Evolutionary conservation across 352 stramenopile genomes (phyloP).

Genomic region (Globisporangium viniferum): DNA sequence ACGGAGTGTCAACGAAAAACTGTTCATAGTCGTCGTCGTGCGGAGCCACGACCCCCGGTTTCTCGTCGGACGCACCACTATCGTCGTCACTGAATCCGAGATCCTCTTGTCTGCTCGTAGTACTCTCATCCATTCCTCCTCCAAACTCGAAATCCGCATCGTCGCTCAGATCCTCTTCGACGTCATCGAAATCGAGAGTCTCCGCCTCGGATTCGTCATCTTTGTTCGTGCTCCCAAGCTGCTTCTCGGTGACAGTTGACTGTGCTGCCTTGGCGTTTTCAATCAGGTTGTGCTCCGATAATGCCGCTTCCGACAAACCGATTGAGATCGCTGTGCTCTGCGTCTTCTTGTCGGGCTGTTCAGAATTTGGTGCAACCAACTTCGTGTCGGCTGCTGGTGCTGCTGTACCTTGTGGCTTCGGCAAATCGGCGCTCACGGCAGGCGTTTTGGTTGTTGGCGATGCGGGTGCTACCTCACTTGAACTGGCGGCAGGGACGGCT

Average conservation of each 20-base stretch:
- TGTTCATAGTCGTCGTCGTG: slow-evolving; percentile 18
- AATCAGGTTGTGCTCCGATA: slow-evolving; percentile 1
- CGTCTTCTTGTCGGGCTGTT: background rate
- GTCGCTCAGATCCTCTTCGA: slow-evolving; percentile 6
- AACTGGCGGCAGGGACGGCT: background rate
- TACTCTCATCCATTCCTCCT: background rate
- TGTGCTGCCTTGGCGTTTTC: background rate
- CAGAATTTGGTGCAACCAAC: background rate
- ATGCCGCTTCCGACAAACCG: slow-evolving; percentile 1
- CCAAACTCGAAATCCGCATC: slow-evolving; percentile 8
- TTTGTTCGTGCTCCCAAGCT: background rate
- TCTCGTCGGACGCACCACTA: slow-evolving; percentile 26
- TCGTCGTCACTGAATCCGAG: slow-evolving; percentile 29
- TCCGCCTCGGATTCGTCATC: slow-evolving; percentile 14
- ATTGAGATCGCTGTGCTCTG: background rate
- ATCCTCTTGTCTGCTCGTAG: slow-evolving; percentile 8
- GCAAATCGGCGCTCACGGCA: background rate
- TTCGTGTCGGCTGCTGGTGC: background rate
- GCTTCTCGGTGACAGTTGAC: background rate
- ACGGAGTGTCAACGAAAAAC: slow-evolving; percentile 15
- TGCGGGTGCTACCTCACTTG: background rate
- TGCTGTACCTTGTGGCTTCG: background rate
- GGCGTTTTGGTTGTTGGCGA: background rate
- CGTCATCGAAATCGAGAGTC: slow-evolving; percentile 13
- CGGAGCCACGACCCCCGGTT: background rate